Percentiles rank a stretch among this genome's conserved stretches.
Evolutionary conservation across 1,284 basidiomycete genomes (phyloP).

Genomic region (Moniliophthora roreri): DNA sequence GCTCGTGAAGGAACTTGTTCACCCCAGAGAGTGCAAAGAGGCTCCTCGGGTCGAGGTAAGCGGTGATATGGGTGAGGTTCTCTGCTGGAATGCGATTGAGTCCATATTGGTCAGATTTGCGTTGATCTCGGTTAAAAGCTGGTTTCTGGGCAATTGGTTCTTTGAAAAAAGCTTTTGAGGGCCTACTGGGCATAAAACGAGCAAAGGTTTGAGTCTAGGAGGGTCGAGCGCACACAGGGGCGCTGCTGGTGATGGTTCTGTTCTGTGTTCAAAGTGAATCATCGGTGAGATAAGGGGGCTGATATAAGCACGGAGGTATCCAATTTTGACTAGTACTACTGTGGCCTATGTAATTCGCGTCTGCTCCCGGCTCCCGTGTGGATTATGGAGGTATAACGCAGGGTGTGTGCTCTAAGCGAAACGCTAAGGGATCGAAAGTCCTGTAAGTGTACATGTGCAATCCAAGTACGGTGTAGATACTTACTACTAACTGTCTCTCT

Average conservation of each 20-base stretch:
- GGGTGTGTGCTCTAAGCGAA: too few species aligned
- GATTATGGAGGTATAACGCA: too few species aligned
- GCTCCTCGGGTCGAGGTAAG: slow-evolving; percentile 67
- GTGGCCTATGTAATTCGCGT: too few species aligned
- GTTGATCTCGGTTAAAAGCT: slow-evolving; percentile 20
- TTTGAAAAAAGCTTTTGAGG: slow-evolving; percentile 30
- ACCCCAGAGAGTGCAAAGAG: slow-evolving; percentile 61
- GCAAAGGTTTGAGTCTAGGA: slow-evolving; percentile 14
- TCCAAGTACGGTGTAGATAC: too few species aligned
- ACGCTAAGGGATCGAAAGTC: too few species aligned
- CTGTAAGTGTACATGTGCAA: too few species aligned
- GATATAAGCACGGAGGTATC: too few species aligned
- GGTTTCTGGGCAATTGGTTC: slow-evolving; percentile 26
- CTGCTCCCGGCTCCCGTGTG: too few species aligned
- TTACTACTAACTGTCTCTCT: too few species aligned
- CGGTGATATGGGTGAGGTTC: slow-evolving; percentile 78
- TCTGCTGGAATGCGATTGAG: slow-evolving; percentile 63
- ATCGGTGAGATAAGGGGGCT: too few species aligned
- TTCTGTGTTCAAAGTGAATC: not conserved
- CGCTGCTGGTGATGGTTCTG: slow-evolving; percentile 8
- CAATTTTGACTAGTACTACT: too few species aligned
- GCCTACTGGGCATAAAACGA: slow-evolving; percentile 59
- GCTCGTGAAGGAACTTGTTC: slow-evolving; percentile 55
- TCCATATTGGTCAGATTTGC: slow-evolving; percentile 53
- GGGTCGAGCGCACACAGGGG: slow-evolving; percentile 13